Percentiles rank a stretch among this genome's conserved stretches.
Conservation (phyloP, 768 basidiomycete genomes). For the Phylloporus sp. region DNA sequence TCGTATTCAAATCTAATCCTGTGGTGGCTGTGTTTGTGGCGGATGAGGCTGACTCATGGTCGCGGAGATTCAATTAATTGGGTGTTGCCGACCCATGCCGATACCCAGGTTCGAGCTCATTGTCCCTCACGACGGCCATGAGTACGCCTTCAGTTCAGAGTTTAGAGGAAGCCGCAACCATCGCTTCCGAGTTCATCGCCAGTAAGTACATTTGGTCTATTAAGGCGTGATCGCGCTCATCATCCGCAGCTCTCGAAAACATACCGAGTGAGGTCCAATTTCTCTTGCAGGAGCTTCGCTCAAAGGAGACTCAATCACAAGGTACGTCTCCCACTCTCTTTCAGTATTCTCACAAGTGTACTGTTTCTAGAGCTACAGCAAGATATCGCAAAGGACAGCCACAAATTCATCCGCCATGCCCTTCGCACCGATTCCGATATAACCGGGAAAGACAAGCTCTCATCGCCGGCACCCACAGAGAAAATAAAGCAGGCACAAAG, state of each 20-base stretch:
- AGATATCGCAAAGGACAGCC: slow-evolving; percentile 41
- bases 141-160: slow-evolving; percentile 32
- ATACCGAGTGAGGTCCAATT: slow-evolving; percentile 45
- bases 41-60: slow-evolving; percentile 14
- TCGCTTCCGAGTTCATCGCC: slow-evolving; percentile 46
- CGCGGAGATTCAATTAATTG: slow-evolving; percentile 20
- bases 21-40: too few relatives aligned
- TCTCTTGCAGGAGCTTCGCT: slow-evolving; percentile 44
- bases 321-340: slow-evolving; percentile 23
- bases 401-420: slow-evolving; percentile 41
- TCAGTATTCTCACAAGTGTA: background rate
- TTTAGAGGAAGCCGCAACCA: slow-evolving; percentile 45
- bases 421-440: slow-evolving; percentile 29
- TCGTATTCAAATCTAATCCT: background rate
- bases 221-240: background rate
- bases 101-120: background rate
- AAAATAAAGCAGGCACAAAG: slow-evolving; percentile 28
- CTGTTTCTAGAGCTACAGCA: slow-evolving; percentile 35
- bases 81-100: slow-evolving; percentile 15
- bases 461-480: slow-evolving; percentile 23
- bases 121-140: slow-evolving; percentile 18
- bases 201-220: slow-evolving; percentile 31
- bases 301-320: slow-evolving; percentile 40
- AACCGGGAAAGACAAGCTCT: slow-evolving; percentile 32
- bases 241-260: slow-evolving; percentile 41